Conservation (phyloP, 768 basidiomycete genomes). For the Auriscalpium orientale region DNA sequence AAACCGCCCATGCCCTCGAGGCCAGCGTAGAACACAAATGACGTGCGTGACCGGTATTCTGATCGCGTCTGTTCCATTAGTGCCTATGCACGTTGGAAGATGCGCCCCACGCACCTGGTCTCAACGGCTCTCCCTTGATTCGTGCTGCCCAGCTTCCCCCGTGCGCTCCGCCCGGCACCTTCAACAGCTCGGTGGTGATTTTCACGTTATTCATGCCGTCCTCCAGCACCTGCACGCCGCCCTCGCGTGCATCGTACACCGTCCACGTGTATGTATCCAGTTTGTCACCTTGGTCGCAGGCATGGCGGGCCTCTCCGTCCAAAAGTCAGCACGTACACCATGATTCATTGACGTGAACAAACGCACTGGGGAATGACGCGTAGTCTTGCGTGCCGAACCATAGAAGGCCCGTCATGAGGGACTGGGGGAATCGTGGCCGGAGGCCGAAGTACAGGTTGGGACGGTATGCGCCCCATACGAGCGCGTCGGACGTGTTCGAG, state of each 20-base stretch:
- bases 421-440: slow-evolving; percentile 75
- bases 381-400: slow-evolving; percentile 92
- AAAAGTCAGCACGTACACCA: background rate
- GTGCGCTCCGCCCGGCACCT: slow-evolving; percentile 72
- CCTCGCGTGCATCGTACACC: slow-evolving; percentile 77
- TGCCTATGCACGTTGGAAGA: background rate
- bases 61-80: background rate
- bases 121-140: slow-evolving; percentile 74
- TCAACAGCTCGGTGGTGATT: slow-evolving; percentile 79
- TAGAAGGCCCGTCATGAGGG: slow-evolving; percentile 87
- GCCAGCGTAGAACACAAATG: slow-evolving; percentile 81
- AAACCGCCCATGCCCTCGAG: slow-evolving; percentile 81
- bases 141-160: slow-evolving; percentile 88
- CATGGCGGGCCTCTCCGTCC: slow-evolving; percentile 63
- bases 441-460: slow-evolving; percentile 96
- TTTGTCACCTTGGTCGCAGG: slow-evolving; percentile 83
- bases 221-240: slow-evolving; percentile 77
- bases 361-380: slow-evolving; percentile 57
- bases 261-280: slow-evolving; percentile 83
- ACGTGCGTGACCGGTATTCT: slow-evolving; percentile 50
- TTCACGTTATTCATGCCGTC: slow-evolving; percentile 80
- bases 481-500: slow-evolving; percentile 41
- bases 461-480: slow-evolving; percentile 82
- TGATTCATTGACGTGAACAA: background rate
- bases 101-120: slow-evolving; percentile 38